Percentiles rank a stretch among this genome's conserved stretches.
These are phyloP conservation scores for Iberis pinnata DNA, from an alignment of 345 rosid species.

Conservation along the genomic window DNA sequence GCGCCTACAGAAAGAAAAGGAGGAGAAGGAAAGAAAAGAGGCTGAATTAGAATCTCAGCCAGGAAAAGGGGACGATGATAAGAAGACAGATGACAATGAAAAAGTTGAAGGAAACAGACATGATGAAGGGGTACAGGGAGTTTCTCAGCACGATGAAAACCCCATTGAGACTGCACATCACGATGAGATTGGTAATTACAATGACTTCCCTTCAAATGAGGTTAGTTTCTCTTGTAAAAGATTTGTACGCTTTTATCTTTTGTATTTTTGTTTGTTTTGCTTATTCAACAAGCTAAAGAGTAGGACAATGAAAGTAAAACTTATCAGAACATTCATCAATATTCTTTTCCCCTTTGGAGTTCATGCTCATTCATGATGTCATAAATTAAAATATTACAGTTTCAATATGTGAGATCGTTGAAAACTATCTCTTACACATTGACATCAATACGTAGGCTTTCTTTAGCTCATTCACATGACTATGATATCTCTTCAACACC, in stretches of 20 bases:
- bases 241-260: constrained; percentile 3
- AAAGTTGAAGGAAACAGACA: constrained; percentile 19
- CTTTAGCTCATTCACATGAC: constrained; percentile 2
- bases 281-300: not conserved
- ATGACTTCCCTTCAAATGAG: constrained; percentile 53
- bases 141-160: constrained; percentile 29
- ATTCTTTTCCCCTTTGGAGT: constrained; percentile 2
- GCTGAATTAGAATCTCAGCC: constrained; percentile 52
- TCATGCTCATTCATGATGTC: not conserved
- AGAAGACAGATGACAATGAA: constrained; percentile 36
- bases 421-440: not conserved
- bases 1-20: constrained; percentile 63
- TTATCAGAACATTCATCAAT: not conserved
- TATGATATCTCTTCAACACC: not conserved
- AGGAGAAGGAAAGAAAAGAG: constrained; percentile 61
- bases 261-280: not conserved
- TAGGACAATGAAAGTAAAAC: constrained; percentile 4
- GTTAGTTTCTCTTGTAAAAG: constrained; percentile 35
- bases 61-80: constrained; percentile 33
- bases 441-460: not conserved
- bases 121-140: constrained; percentile 24
- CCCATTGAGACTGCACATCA: constrained; percentile 19
- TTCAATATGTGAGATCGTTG: not conserved
- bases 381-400: constrained; percentile 2
- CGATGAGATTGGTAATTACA: constrained; percentile 43